Evolutionary conservation across 352 stramenopile species (phyloP).

Genomic region (Globisporangium echinulatum): DNA sequence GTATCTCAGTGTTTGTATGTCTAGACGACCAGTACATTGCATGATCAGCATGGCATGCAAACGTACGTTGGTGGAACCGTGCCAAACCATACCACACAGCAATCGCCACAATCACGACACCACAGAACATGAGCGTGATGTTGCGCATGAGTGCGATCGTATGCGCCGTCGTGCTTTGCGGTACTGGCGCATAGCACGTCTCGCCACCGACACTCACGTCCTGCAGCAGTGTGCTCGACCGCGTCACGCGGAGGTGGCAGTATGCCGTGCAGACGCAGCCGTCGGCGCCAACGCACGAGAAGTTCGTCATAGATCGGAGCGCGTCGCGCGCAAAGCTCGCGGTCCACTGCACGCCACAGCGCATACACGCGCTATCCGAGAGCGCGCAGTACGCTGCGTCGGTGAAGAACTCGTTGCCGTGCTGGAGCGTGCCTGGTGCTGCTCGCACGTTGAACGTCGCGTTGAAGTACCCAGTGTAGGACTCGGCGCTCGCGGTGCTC

Average conservation of each 20-base stretch:
- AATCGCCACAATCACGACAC: not conserved
- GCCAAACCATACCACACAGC: not conserved
- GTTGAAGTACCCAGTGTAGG: conserved; percentile 12
- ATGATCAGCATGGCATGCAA: not conserved
- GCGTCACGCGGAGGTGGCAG: conserved; percentile 20
- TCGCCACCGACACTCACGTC: not conserved
- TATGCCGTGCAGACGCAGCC: conserved; percentile 36
- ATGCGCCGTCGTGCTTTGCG: not conserved
- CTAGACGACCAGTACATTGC: not conserved
- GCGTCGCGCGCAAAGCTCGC: conserved; percentile 8
- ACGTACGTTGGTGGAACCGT: conserved; percentile 1
- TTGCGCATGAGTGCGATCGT: conserved; percentile 1
- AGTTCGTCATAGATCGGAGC: conserved; percentile 5
- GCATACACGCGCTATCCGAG: conserved; percentile 22
- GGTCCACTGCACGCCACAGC: conserved; percentile 18
- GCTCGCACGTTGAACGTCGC: conserved; percentile 17
- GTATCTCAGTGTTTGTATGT: too few relatives aligned
- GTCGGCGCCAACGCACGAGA: conserved; percentile 22
- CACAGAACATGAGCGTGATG: not conserved
- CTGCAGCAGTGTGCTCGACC: not conserved
- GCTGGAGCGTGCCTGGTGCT: conserved; percentile 33
- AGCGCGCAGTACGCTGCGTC: conserved; percentile 28
- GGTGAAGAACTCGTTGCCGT: conserved; percentile 26
- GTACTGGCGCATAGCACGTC: not conserved
- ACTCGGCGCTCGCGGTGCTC: not conserved